Base-by-base conservation (phyloP, 805 yeast species). In the Geotrichum ghanense region DNA sequence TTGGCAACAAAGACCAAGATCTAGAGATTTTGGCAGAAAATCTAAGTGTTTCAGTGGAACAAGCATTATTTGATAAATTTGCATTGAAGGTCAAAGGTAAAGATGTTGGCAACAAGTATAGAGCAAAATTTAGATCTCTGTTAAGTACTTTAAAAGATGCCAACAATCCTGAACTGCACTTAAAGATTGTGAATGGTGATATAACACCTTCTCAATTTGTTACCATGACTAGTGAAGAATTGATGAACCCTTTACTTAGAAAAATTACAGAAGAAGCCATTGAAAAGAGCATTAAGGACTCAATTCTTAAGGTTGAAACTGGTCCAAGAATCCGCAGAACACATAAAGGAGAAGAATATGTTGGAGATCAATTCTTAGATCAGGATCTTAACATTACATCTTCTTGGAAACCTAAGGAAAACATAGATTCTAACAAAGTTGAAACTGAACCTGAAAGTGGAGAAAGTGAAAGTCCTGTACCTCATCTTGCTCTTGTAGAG, bases 271-370 rank as follows among this genome's bases (percentile, higher is more conserved):
- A 80, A 51, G 75, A 76, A 43, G 85, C 84, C 9, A 75, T 82
- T 45, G 76, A 75, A 49, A 83, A 83, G 60, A 75, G 81, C 26
- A 76, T 84, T 46, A 70, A 78, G 23, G 79, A 82, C 47, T 73
- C 83, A 16, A 83, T 88, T 12, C 65, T 88, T 44, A 79, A 79
- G 40, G 72, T 64, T 21, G 76, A 74, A 31, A 73, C 69, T 35
- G 76, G 71, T 25, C 87, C 87, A 16, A 72, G 79, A 41, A 76
- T 85, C 53, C 72, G 86, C 53, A 72, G 87, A 56, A 85, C 95
- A 2, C 95, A 87, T 60, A 84, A 83, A 61, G 95, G 96, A 22
- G 95, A 88, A 51, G 89, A 83, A 57, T 61, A 83, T n/a, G 72
- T 85, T 3, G 94, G 16, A n/a, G 37, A 31, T 19, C 37, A 31